Evolutionary conservation across 2,329 filamentous ascomycete species (phyloP).

Genomic region (Aaosphaeria arxii): DNA sequence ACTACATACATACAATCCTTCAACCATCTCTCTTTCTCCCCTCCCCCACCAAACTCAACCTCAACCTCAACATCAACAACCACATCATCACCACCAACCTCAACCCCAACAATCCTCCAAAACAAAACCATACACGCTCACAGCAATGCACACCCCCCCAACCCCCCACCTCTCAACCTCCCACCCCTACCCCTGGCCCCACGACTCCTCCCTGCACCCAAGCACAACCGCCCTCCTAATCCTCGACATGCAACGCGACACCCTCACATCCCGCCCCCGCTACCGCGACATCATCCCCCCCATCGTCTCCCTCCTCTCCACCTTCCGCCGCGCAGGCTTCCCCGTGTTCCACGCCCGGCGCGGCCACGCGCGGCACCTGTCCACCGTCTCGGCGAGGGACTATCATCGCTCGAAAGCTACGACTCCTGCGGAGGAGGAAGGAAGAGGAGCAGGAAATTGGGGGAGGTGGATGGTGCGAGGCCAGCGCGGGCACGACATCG

Average conservation of each 20-base stretch:
- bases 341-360: slow-evolving; percentile 52
- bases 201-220: slow-evolving; percentile 37
- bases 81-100: background rate
- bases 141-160: background rate
- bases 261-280: slow-evolving; percentile 42
- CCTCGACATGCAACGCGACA: slow-evolving; percentile 58
- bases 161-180: slow-evolving; percentile 1
- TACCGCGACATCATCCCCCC: slow-evolving; percentile 45
- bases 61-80: background rate
- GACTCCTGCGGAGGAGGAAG: slow-evolving; percentile 43
- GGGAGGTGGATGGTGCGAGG: slow-evolving; percentile 59
- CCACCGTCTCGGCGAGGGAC: slow-evolving; percentile 56
- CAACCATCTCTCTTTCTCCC: background rate
- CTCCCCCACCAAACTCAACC: background rate
- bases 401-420: slow-evolving; percentile 53
- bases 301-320: slow-evolving; percentile 39
- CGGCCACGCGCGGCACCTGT: slow-evolving; percentile 54
- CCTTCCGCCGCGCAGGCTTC: slow-evolving; percentile 41
- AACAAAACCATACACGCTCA: background rate
- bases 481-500: slow-evolving; percentile 56
- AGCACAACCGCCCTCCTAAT: slow-evolving; percentile 51
- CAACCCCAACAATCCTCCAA: slow-evolving; percentile 2
- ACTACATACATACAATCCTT: background rate
- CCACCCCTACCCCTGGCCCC: slow-evolving; percentile 41
- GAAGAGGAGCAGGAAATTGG: slow-evolving; percentile 47